A percentile compares a stretch with the other conserved stretches of the same genome.
Conservation (phyloP, 2,329 filamentous ascomycete genomes). For the Penicillium polonicum region DNA sequence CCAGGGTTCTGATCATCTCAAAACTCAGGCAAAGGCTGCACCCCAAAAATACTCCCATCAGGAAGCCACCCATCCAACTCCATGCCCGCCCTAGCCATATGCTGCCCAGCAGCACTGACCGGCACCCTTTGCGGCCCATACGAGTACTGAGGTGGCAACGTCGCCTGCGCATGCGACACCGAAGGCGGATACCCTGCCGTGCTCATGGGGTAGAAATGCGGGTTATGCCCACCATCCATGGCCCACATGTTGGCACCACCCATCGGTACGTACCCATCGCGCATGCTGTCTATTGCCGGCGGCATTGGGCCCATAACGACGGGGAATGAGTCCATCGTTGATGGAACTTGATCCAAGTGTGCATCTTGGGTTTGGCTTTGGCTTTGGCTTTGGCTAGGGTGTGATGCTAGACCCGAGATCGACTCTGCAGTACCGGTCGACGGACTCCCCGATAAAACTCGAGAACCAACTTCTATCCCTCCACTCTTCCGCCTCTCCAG, state of each 20-base stretch:
- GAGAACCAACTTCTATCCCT: conserved; percentile 1
- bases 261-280: conserved; percentile 25
- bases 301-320: conserved; percentile 19
- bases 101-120: conserved; percentile 10
- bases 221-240: conserved; percentile 15
- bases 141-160: conserved; percentile 24
- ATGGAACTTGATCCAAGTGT: background rate
- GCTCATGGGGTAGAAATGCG: conserved; percentile 12
- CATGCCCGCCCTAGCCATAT: conserved; percentile 25
- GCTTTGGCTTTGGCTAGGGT: background rate
- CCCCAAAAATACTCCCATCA: conserved; percentile 30
- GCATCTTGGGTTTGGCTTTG: background rate
- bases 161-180: conserved; percentile 16
- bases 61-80: conserved; percentile 35
- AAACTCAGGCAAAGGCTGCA: conserved; percentile 30
- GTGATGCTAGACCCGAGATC: background rate
- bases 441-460: conserved; percentile 12
- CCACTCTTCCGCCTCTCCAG: conserved; percentile 27
- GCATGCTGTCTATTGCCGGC: conserved; percentile 20
- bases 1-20: conserved; percentile 4
- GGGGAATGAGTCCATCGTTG: conserved; percentile 17
- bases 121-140: conserved; percentile 24
- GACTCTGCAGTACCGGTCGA: conserved; percentile 16
- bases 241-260: conserved; percentile 24
- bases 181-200: conserved; percentile 21